Base-by-base conservation (phyloP, 495 filamentous ascomycete species). In the Penicillium taxi region DNA sequence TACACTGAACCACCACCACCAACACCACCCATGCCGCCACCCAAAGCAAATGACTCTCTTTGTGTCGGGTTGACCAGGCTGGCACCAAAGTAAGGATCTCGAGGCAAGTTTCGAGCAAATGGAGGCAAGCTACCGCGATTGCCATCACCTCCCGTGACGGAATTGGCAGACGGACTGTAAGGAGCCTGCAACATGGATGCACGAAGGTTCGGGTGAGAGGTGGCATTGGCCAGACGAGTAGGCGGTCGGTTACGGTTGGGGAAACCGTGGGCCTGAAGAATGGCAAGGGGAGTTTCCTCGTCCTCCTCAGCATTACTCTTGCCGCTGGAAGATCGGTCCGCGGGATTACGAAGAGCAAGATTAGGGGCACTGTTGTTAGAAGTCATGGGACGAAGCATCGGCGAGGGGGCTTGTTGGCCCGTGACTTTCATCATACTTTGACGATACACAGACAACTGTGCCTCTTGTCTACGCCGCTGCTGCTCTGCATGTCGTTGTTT, bases 391-490 rank as follows among this genome's bases (percentile, higher is more conserved):
- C 63, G 66, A 7, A 66, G 53, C 5, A 52, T 48, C 13, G 57
- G 56, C 44, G 59, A 70, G 1, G 69, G 50, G 32, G 70, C 72
- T 35, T 68, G 57, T 47, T 86, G 84, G 32, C 89, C 89, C 6
- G 86, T 94, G 13, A 93, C 81, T 53, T 94, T 95, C 85, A 87
- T 93, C 87, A 96, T 94, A 56, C 90, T 82, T 54, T 96, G 90
- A 30, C 91, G 77, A 54, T 94, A 94, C 6, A 96, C 80, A 9
- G 86, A 70, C 56, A 95, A 73, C 56, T 93, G 86, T 7, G 89
- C 90, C 53, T 94, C 86, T 49, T 95, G 88, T 63, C 90, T 93
- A 40, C 78, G 73, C 41, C 90, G 74, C 45, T 88, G 84, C 50
- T 80, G 80, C 27, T 81, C 77, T 21, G 80, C 64, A 52, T 83